phyloP scores from a whole-genome alignment of 1,284 basidiomycete genomes.

The Pseudozyma sp. region DNA sequence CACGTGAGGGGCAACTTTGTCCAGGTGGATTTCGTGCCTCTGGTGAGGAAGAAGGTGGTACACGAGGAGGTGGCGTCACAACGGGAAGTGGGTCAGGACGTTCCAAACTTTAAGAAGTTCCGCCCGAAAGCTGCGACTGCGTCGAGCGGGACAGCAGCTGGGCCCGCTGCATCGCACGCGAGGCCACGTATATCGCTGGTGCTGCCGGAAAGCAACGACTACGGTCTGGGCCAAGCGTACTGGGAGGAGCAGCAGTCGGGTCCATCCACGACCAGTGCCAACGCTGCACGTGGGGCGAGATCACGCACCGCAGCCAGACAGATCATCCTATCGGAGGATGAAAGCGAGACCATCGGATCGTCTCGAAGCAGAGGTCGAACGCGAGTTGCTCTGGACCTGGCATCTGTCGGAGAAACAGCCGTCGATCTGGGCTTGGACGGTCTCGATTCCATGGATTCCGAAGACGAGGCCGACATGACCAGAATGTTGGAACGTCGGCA shows the following conservation, averaged over 20 bases:
- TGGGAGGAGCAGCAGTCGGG: constrained; percentile 15
- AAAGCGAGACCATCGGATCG: constrained; percentile 3
- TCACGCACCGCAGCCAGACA: background rate
- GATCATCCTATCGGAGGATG: constrained; percentile 10
- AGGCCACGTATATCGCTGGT: constrained; percentile 24
- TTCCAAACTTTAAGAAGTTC: constrained; percentile 52
- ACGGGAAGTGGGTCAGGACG: background rate
- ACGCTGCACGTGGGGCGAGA: background rate
- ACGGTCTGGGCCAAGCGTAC: constrained; percentile 38
- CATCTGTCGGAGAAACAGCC: constrained; percentile 13
- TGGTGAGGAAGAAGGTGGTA: constrained; percentile 29
- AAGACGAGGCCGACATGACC: constrained; percentile 43
- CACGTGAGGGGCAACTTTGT: constrained; percentile 60
- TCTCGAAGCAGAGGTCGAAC: background rate
- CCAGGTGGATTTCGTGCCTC: constrained; percentile 63
- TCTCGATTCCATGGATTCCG: constrained; percentile 35
- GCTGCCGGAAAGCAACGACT: constrained; percentile 39
- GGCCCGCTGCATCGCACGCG: background rate
- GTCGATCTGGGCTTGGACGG: constrained; percentile 30
- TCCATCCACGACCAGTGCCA: background rate
- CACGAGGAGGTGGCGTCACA: background rate
- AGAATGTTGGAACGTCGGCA: constrained; percentile 27
- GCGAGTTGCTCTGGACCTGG: constrained; percentile 21
- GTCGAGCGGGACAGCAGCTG: background rate
- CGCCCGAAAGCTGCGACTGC: constrained; percentile 14